A percentile compares a stretch with the other conserved stretches of the same genome.
phyloP scores from a whole-genome alignment of 2,329 filamentous ascomycete species.

The Verticillium alfalfae region DNA sequence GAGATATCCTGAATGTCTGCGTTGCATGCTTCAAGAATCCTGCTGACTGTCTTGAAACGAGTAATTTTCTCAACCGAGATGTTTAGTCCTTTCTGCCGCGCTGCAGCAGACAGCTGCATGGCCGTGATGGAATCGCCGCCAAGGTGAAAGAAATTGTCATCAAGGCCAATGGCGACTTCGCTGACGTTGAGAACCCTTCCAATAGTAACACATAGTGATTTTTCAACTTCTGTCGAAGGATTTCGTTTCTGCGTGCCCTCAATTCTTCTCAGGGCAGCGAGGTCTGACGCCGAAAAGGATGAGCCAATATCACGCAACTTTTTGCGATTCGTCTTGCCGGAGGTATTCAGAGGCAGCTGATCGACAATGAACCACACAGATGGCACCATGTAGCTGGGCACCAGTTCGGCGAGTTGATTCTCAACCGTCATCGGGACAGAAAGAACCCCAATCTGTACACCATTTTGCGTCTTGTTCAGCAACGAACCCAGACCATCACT shows the following conservation, averaged over 20 bases:
- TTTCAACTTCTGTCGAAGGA: too few species aligned
- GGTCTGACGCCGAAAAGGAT: neutral
- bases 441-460: neutral
- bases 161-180: neutral
- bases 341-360: conserved; percentile 10
- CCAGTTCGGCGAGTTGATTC: conserved; percentile 23
- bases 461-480: neutral
- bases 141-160: conserved; percentile 1
- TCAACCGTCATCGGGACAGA: conserved; percentile 12
- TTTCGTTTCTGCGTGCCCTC: too few species aligned
- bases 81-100: neutral
- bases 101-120: conserved; percentile 3
- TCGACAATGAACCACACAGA: conserved; percentile 19
- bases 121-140: conserved; percentile 6
- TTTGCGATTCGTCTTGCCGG: conserved; percentile 14
- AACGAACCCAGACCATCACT: neutral
- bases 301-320: conserved; percentile 8
- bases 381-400: conserved; percentile 29
- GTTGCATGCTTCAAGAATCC: too few species aligned
- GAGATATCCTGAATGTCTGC: too few species aligned
- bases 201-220: conserved; percentile 2
- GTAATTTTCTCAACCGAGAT: conserved; percentile 4
- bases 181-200: conserved; percentile 2
- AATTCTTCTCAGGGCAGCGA: too few species aligned
- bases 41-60: conserved; percentile 5